phyloP scores from a whole-genome alignment of 441 rosid species.

The Viola pubescens region DNA sequence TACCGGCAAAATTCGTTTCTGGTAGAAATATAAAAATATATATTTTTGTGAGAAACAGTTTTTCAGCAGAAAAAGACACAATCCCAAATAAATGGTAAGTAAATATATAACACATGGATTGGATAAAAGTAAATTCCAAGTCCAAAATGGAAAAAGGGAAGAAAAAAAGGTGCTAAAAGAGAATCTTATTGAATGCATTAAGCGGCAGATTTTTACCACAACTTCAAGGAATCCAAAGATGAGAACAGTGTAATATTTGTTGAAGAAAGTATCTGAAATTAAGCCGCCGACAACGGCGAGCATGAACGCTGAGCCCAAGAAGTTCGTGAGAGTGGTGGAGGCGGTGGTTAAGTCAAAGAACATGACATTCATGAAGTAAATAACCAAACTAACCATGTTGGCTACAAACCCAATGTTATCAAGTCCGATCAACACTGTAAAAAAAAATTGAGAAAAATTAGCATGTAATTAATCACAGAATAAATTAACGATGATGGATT shows the following conservation, averaged over 20 bases:
- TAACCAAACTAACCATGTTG: slow-evolving; percentile 37
- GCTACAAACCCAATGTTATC: slow-evolving; percentile 61
- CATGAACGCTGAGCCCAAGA: neutral
- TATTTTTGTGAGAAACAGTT: no score
- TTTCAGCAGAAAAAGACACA: no score
- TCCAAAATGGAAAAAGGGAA: no score
- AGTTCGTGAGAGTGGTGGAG: neutral
- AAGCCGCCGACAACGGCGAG: slow-evolving; percentile 1
- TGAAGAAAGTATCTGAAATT: slow-evolving; percentile 2
- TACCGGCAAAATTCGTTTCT: no score
- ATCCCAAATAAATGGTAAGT: no score
- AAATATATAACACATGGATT: no score
- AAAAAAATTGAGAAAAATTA: neutral
- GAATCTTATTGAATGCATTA: no score
- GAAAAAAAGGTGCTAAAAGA: no score
- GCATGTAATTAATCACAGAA: no score
- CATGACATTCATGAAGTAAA: slow-evolving; percentile 36
- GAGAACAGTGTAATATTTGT: neutral
- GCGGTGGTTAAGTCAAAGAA: slow-evolving; percentile 1
- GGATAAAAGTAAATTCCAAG: no score
- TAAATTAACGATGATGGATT: no score
- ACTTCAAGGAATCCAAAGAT: neutral
- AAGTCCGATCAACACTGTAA: slow-evolving; percentile 24
- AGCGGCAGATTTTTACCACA: neutral
- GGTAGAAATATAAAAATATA: no score